phyloP scores from a whole-genome alignment of 2,329 filamentous ascomycete species.

The Penicillium nordicum region DNA sequence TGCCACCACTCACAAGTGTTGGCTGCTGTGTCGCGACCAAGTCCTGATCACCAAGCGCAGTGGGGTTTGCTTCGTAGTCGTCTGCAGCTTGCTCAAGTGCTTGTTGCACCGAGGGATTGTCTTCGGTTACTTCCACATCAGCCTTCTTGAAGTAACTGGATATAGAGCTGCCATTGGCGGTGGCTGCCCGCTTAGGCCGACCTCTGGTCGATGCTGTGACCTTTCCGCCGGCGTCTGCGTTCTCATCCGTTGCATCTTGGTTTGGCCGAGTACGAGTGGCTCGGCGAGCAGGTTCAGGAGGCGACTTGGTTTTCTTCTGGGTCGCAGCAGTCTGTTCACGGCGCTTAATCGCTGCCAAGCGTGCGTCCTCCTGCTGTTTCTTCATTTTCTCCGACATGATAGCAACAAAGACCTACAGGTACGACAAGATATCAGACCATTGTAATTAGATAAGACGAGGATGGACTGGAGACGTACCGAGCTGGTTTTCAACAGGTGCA shows the following conservation, averaged over 20 bases:
- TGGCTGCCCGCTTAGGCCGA: slow-evolving; percentile 27
- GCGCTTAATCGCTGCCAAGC: slow-evolving; percentile 34
- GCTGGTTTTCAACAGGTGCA: slow-evolving; percentile 46
- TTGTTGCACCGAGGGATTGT: slow-evolving; percentile 54
- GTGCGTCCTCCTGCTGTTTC: slow-evolving; percentile 45
- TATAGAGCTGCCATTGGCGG: slow-evolving; percentile 45
- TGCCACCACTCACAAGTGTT: slow-evolving; percentile 76
- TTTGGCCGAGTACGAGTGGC: slow-evolving; percentile 30
- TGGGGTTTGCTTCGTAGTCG: slow-evolving; percentile 56
- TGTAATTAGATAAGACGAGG: neutral
- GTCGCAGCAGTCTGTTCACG: slow-evolving; percentile 24
- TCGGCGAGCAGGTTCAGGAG: slow-evolving; percentile 22
- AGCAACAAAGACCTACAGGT: slow-evolving; percentile 44
- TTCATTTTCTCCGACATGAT: slow-evolving; percentile 52
- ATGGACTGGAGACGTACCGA: slow-evolving; percentile 30
- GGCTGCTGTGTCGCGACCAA: slow-evolving; percentile 82
- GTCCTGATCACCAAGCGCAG: slow-evolving; percentile 63
- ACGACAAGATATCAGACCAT: neutral
- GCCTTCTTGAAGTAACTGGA: slow-evolving; percentile 60
- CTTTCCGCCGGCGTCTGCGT: slow-evolving; percentile 17
- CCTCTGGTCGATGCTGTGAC: slow-evolving; percentile 28
- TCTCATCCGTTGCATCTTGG: slow-evolving; percentile 19
- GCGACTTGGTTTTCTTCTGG: slow-evolving; percentile 29
- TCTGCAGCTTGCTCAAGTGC: slow-evolving; percentile 57
- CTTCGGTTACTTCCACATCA: slow-evolving; percentile 53